Base-by-base conservation (phyloP, 1,284 basidiomycete genomes). In the Albatrellus sp. region DNA sequence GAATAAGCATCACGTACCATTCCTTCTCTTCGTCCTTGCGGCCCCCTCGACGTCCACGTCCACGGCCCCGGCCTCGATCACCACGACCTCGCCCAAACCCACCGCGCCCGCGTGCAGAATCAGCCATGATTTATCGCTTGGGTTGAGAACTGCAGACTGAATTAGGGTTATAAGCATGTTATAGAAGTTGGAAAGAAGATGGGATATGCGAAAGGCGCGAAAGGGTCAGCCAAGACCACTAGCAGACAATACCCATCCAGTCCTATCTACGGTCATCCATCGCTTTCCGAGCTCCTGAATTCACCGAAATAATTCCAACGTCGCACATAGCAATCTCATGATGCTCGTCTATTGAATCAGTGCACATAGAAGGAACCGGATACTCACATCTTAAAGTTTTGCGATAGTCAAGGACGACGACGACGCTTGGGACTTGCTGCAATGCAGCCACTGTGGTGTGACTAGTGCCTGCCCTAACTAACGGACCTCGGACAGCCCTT, bases 21-120 rank as follows among this genome's bases (percentile, higher is more conserved):
- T 98, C 93, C 77, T 98, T 97, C 72, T 98, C 94, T 66, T 97
- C 93, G 60, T 98, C 94, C 72, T 93, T 94, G 73, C 91, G 90
- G 54, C 87, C 89, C 53, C 94, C 93, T 60, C 94, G 88, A 61
- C 94, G 88, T 59, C 88, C 88, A 60, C 91, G 84, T 56, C 90
- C 91, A 66, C 90, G 85, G 60, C 84, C 75, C 9, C 87, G 74
- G 24, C 85, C 80, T 48, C 78, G 65, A 30, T 81, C 82, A 55
- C 85, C 85, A 61, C 86, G 73, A 57, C 65, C 72, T 65, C 92
- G 89, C 62, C 88, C 80, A 55, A 88, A 86, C 66, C 86, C 86
- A 67, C 84, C 83, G 56, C 85, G 80, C 70, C 86, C 85, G 60
- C 86, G 73, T 60, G 65, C 72, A 67, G 83, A 66, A 63, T 89